A percentile compares a stretch with the other conserved stretches of the same genome.
Evolutionary conservation across 73 alveolate species (phyloP).

Genomic region (Paramecium sonneborni): DNA sequence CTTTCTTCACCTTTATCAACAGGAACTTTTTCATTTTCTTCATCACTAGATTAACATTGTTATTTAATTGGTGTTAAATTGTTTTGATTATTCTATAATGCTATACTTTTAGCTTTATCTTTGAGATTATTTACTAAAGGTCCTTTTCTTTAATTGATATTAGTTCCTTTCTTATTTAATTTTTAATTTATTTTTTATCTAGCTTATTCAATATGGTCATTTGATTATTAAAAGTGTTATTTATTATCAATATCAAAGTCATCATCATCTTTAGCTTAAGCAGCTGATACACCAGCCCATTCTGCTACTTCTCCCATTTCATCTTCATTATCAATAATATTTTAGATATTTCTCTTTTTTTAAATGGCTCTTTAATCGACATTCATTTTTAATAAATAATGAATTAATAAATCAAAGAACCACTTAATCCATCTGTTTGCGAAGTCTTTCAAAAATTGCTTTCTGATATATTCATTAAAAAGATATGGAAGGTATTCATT

Average conservation of each 20-base stretch:
- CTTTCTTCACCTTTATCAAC: background rate
- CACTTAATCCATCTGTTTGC: conserved; percentile 40
- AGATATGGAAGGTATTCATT: conserved; percentile 55
- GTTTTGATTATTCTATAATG: conserved; percentile 2
- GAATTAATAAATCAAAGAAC: background rate
- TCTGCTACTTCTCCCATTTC: conserved; percentile 67
- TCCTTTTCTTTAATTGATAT: conserved; percentile 7
- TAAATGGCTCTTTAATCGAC: background rate
- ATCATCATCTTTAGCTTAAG: conserved; percentile 56
- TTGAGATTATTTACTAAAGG: conserved; percentile 52
- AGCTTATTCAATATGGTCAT: conserved; percentile 39
- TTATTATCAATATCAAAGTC: conserved; percentile 53
- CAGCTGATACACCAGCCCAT: conserved; percentile 63
- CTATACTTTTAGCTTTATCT: conserved; percentile 59
- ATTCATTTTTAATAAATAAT: background rate
- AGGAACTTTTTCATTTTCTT: conserved; percentile 4
- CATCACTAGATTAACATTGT: background rate
- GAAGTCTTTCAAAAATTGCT: conserved; percentile 57
- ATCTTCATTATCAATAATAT: conserved; percentile 59
- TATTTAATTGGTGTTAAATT: background rate
- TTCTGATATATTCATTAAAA: conserved; percentile 3
- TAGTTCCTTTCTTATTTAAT: conserved; percentile 22
- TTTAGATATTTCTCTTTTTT: background rate
- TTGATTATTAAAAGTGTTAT: background rate
- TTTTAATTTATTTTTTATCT: background rate